Percentiles rank a stretch among this genome's conserved stretches.
Evolutionary conservation across 352 stramenopile genomes (phyloP).

Genomic region (Blastocystis sp.): DNA sequence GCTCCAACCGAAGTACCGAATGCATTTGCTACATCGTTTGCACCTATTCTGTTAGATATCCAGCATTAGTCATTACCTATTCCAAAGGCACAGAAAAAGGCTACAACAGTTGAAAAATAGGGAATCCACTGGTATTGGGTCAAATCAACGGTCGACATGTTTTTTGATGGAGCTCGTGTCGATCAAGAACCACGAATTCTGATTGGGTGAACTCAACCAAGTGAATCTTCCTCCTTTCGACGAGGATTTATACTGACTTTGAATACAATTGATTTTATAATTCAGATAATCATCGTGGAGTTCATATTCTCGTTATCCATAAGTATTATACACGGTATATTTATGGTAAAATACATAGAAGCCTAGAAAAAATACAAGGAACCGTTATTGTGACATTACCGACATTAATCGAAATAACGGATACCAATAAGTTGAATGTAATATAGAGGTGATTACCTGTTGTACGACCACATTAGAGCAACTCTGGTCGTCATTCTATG

Average conservation of each 20-base stretch:
- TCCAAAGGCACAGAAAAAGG: slow-evolving; percentile 72
- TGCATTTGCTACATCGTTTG: slow-evolving; percentile 75
- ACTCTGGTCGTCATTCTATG: background rate
- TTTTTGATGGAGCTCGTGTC: background rate
- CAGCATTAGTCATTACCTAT: slow-evolving; percentile 69
- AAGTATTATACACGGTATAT: too few relatives aligned
- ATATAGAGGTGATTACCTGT: too few relatives aligned
- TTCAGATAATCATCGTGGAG: background rate
- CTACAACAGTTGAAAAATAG: slow-evolving; percentile 71
- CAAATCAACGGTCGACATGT: background rate
- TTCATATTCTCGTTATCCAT: background rate
- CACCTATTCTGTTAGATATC: slow-evolving; percentile 70
- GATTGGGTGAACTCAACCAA: background rate
- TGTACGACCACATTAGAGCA: too few relatives aligned
- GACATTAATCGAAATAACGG: too few relatives aligned
- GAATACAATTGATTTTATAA: background rate
- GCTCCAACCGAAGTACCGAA: slow-evolving; percentile 73
- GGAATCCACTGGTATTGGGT: slow-evolving; percentile 70
- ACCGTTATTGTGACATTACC: background rate
- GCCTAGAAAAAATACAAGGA: background rate
- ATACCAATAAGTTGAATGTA: background rate
- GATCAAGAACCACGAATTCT: background rate
- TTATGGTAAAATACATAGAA: too few relatives aligned
- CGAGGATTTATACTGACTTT: background rate
- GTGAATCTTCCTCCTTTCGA: background rate